Base-by-base conservation (phyloP, 2,329 filamentous ascomycete species). In the Monilinia aucupariae region DNA sequence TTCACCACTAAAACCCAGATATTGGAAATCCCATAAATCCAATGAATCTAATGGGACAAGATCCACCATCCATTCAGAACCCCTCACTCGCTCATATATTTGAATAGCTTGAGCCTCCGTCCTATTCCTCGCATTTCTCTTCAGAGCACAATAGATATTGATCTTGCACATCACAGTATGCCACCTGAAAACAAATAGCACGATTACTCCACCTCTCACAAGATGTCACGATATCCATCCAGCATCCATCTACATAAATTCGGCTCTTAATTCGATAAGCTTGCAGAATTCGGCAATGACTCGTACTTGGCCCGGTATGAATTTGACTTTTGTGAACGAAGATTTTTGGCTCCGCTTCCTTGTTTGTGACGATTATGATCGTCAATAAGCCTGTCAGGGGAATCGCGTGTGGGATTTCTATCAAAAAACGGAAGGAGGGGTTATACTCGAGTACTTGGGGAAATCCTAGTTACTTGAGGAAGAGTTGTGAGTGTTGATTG, bases 11-110 rank as follows among this genome's bases (percentile, higher is more conserved):
- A 12, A 27, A 39, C 13, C 32, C 22, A 54, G 34, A 54, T n/a
- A n/a, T n/a, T n/a, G n/a, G n/a, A n/a, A n/a, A n/a, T 34, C 39
- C 6, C 22, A 27, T n/a, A 12, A 54, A 22, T 22, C 12, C 13
- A 27, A 8, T 53, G 17, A 17, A 27, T 54, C n/a, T n/a, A n/a
- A n/a, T n/a, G n/a, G n/a, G n/a, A n/a, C 22, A 20, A 25, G n/a
- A 51, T 62, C 59, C 37, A 62, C 59, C 59, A 55, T 27, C 59
- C 53, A 41, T 53, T 48, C 20, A 32, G 59, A 6, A 59, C n/a
- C 25, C 45, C 37, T 9, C 27, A 17, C 30, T 62, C n/a, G 39
- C 20, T 59, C 12, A 5, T 41, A 20, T 48, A 53, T 39, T 25
- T 25, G 2, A 39, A 51, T 32, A 30, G 25, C 48, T 32, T 34